phyloP scores from a whole-genome alignment of 164 flowering plant genomes.

The Warburgia ugandensis region DNA sequence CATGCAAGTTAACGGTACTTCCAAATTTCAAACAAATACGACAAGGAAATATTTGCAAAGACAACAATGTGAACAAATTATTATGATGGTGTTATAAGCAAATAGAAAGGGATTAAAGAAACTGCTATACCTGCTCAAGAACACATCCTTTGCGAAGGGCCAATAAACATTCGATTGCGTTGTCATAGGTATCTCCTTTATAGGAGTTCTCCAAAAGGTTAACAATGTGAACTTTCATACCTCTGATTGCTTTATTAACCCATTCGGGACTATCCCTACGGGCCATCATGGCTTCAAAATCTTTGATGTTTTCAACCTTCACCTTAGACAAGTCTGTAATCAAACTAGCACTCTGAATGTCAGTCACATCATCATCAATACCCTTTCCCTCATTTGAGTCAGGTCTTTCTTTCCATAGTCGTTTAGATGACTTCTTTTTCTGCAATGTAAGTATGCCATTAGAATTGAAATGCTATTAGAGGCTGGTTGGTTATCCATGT shows the following conservation, averaged over 20 bases:
- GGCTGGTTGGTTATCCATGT: neutral
- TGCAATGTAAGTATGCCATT: constrained; percentile 23
- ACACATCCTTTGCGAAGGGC: constrained; percentile 87
- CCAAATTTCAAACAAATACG: too few relatives aligned
- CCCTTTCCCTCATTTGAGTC: constrained; percentile 43
- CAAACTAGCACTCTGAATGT: constrained; percentile 16
- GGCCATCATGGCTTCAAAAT: constrained; percentile 85
- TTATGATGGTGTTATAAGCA: neutral
- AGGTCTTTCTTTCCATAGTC: constrained; percentile 42
- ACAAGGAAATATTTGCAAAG: neutral
- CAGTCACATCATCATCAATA: constrained; percentile 10
- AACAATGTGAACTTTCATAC: constrained; percentile 50
- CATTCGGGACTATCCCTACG: constrained; percentile 71
- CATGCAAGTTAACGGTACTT: too few relatives aligned
- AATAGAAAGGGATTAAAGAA: neutral
- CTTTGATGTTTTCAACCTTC: constrained; percentile 53
- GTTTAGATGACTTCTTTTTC: constrained; percentile 64
- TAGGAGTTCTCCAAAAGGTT: constrained; percentile 51
- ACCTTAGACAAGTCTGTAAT: constrained; percentile 19
- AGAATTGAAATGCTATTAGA: neutral
- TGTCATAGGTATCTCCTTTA: constrained; percentile 46
- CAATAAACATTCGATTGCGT: constrained; percentile 56
- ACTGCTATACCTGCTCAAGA: constrained; percentile 61
- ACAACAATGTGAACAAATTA: neutral
- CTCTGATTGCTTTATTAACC: constrained; percentile 61